Evolutionary conservation across 352 stramenopile genomes (phyloP), one percentile per base, ranked within the genome.

Genomic region (Pythium aristosporum): DNA sequence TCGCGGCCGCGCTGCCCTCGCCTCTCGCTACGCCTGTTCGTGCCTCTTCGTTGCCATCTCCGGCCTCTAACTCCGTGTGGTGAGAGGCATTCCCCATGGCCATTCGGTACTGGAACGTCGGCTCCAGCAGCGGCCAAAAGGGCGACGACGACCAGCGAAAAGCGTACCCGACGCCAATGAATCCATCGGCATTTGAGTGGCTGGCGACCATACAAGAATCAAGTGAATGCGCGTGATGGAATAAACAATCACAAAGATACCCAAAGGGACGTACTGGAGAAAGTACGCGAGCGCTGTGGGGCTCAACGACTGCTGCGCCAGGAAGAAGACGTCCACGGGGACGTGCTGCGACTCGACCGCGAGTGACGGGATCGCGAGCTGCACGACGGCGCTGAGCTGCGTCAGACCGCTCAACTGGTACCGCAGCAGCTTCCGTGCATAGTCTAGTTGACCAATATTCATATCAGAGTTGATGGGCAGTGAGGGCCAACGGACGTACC

Each of bases 111-210:
- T 64, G 63, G 16, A 56, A 30, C 9, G 39, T 32, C 2, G 37
- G n/a, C 6, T 44, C n/a, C 6, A 67, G 25, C 5, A 69, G 32
- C 15, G 48, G 63, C 79, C 79, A 89, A 30, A 85, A 65, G 23
- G 70, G 67, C 9, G 81, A 82, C 13, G 68, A 52, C 5, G 59
- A 37, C 1, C 65, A 59, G 16, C 71, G 69, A 25, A 74, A 79
- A 10, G 71, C 68, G 48, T 82, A 81, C 1, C 81, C 74, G 21
- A 84, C 58, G 12, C 81, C 79, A 47, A 91, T 73, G 60, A 91
- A 91, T 0, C 81, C 79, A 41, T 69, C 71, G 6, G 77, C 76
- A 4, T 70, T 56, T 2, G 75, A 66, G 25, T 76, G 75, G 18
- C 75, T 79, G 46, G 11, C 34, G 6, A 48, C 20, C 20, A 32